Base-by-base conservation (phyloP, 2,329 filamentous ascomycete species). In the Anisogramma anomala region DNA sequence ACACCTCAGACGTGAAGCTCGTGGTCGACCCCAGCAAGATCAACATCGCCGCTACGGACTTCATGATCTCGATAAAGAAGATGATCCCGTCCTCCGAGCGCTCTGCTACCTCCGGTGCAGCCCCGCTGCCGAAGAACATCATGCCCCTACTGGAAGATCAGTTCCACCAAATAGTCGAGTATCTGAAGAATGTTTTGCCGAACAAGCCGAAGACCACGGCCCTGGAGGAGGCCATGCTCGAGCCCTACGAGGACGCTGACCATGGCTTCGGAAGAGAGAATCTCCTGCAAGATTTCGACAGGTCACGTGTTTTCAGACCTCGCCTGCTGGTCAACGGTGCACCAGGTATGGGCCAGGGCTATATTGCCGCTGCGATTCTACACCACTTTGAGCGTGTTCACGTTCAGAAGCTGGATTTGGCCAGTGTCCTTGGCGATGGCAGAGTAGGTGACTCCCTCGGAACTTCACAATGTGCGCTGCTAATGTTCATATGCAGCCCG, bases 51-150 rank as follows among this genome's bases (percentile, higher is more conserved):
- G 86, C 91, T 4, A 91, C 91, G 42, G 91, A 98, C 60, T 98
- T 98, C 54, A 94, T 94, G 83, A 74, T 95, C 11, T 94, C 89
- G 0, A 80, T 95, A 56, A 94, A 94, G 66, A 94, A 94, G 62
- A 86, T 98, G 63, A 76, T 95, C 9, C 91, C 91, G 6, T 96
- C 91, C 0, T 96, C 91, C 0, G 86, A 96, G 59, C 73, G 91
- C 48, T 89, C 89, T 34, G 80, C 86, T 1, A 82, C 86, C 3
- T 89, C 88, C 10, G 84, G 82, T 10, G 88, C 89, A 39, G 74
- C 82, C 11, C 82, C 89, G 1, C 65, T 98, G 14, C 84, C 86
- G 2, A 80, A 80, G 51, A 71, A 74, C 9, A 74, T 98, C 37
- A 84, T 88, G 54, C 88, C 91, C 13, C 67, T 98, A 4, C 70